Evolutionary conservation across 805 yeast species (phyloP).

Genomic region (Saturnispora diversa): DNA sequence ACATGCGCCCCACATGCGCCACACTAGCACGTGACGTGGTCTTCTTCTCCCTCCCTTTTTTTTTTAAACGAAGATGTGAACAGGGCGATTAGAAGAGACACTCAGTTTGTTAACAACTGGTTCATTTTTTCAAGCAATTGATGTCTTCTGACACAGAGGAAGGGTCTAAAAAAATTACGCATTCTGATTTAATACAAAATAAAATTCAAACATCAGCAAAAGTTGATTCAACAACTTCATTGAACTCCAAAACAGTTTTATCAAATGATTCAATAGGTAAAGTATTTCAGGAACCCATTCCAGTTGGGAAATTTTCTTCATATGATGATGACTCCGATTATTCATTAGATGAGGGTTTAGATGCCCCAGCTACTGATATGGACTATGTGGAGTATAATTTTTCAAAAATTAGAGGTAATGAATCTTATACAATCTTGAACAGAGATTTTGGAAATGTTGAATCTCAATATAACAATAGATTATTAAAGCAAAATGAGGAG

Average conservation of each 20-base stretch:
- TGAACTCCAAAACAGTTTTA: not conserved
- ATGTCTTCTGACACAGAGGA: slow-evolving; percentile 10
- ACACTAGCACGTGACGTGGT: no score
- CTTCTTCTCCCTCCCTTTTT: no score
- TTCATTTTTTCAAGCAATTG: no score
- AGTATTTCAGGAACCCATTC: not conserved
- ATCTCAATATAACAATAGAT: slow-evolving; percentile 1
- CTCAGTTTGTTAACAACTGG: no score
- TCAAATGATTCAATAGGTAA: not conserved
- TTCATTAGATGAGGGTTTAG: not conserved
- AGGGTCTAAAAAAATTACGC: not conserved
- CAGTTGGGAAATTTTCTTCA: not conserved
- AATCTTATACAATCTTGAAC: slow-evolving; percentile 18
- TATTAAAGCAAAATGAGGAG: not conserved
- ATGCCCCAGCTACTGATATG: slow-evolving; percentile 11
- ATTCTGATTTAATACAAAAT: slow-evolving; percentile 1
- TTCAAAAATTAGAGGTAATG: slow-evolving; percentile 10
- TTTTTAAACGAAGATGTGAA: no score
- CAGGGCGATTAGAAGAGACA: no score
- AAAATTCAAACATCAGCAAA: slow-evolving; percentile 1
- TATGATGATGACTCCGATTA: slow-evolving; percentile 2
- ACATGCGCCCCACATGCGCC: no score
- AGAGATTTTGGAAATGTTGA: slow-evolving; percentile 15
- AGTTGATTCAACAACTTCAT: not conserved
- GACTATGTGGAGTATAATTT: slow-evolving; percentile 26